These are phyloP conservation scores for Pseudogymnoascus sp. DNA, from an alignment of 2,329 filamentous ascomycete genomes.

Conservation along the genomic window DNA sequence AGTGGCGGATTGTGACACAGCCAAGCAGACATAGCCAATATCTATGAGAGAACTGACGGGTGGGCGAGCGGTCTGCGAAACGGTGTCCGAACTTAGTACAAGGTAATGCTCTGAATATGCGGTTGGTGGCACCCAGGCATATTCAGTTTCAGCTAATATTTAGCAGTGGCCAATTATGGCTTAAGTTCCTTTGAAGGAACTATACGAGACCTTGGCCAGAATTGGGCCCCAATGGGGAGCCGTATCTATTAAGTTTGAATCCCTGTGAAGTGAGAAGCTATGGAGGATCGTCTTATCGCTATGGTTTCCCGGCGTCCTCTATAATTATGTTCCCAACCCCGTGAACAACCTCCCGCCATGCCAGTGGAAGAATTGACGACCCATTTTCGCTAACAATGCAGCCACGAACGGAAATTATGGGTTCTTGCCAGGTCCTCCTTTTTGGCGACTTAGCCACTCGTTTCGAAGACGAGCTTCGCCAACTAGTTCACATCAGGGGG, in stretches of 20 bases:
- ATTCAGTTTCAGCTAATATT: not conserved
- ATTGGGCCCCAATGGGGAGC: not conserved
- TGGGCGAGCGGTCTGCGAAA: not conserved
- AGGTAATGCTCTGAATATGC: not conserved
- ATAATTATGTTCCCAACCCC: not conserved
- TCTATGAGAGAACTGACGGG: not conserved
- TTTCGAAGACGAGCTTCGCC: not conserved
- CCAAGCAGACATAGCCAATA: not conserved
- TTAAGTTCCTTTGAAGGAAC: not conserved
- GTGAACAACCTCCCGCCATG: too few species aligned
- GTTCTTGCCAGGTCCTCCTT: not conserved
- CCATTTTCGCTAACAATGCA: not conserved
- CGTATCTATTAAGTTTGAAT: not conserved
- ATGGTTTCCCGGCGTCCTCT: not conserved
- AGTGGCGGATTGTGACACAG: not conserved
- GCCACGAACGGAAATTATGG: not conserved
- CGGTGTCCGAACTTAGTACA: constrained; percentile 1
- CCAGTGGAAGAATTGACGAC: not conserved
- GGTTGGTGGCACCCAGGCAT: not conserved
- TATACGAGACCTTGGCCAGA: not conserved
- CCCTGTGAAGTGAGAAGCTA: not conserved
- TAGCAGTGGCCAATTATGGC: constrained; percentile 1
- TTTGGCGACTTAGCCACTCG: not conserved
- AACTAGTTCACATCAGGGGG: not conserved
- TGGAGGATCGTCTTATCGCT: not conserved